Evolutionary conservation across 2,329 filamentous ascomycete genomes (phyloP).

Genomic region (Penicillium sp.): DNA sequence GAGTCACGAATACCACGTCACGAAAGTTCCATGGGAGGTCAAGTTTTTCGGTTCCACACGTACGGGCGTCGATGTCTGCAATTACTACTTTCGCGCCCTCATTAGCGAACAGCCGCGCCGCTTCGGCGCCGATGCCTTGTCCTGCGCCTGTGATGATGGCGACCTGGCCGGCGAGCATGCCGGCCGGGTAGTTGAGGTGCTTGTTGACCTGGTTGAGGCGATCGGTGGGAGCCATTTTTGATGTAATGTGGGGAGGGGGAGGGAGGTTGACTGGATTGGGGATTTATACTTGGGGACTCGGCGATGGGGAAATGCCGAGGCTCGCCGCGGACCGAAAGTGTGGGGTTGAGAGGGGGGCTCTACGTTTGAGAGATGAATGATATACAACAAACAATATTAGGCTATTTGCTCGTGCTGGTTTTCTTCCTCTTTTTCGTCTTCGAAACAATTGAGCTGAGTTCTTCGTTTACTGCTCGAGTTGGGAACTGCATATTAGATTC

Average conservation of each 20-base stretch:
- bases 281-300: constrained; percentile 16
- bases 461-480: neutral
- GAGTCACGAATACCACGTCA: neutral
- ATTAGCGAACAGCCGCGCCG: constrained; percentile 77
- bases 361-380: neutral
- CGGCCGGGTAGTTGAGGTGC: constrained; percentile 79
- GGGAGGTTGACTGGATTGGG: constrained; percentile 2
- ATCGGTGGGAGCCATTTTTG: constrained; percentile 47
- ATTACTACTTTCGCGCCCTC: constrained; percentile 83
- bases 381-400: neutral
- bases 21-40: neutral
- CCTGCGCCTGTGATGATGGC: constrained; percentile 86
- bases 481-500: neutral
- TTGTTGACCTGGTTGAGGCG: constrained; percentile 69
- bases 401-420: neutral
- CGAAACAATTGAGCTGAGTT: neutral
- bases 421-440: neutral
- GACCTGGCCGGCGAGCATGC: constrained; percentile 73
- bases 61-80: constrained; percentile 75
- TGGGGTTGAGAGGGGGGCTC: constrained; percentile 13
- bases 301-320: constrained; percentile 21
- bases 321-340: constrained; percentile 21
- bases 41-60: constrained; percentile 17
- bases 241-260: constrained; percentile 1
- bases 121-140: constrained; percentile 85